Conservation (phyloP, 75 land plant genomes). For the Azolla pinnata region DNA sequence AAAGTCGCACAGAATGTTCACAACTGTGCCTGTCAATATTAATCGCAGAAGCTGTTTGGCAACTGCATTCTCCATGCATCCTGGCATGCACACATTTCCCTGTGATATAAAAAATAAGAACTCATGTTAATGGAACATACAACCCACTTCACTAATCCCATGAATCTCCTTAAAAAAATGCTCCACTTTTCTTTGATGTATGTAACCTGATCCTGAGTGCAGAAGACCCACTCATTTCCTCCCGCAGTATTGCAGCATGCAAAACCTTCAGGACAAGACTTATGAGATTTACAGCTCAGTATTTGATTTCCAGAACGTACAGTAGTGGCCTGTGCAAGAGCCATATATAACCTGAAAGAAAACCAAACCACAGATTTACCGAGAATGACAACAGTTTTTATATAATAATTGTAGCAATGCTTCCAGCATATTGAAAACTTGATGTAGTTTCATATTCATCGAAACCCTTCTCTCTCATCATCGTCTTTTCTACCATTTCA, state of each 20-base stretch:
- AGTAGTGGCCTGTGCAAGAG: constrained; percentile 1
- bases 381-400: too few relatives aligned
- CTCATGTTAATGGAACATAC: too few relatives aligned
- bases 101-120: background rate
- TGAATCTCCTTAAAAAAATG: too few relatives aligned
- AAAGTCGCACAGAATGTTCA: constrained; percentile 11
- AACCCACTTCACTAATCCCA: too few relatives aligned
- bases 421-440: too few relatives aligned
- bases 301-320: background rate
- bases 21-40: constrained; percentile 12
- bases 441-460: too few relatives aligned
- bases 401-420: too few relatives aligned
- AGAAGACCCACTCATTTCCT: constrained; percentile 11
- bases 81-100: constrained; percentile 16
- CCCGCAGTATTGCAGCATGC: constrained; percentile 10
- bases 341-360: constrained; percentile 13
- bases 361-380: too few relatives aligned
- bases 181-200: background rate
- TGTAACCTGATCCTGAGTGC: constrained; percentile 11
- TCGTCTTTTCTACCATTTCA: too few relatives aligned
- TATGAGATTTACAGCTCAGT: background rate
- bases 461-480: too few relatives aligned
- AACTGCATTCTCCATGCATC: constrained; percentile 19
- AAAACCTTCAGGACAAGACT: constrained; percentile 14
- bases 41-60: constrained; percentile 15